Percentiles rank a stretch among this genome's conserved stretches.
These are phyloP conservation scores for Phialophora verrucosa DNA, from an alignment of 2,329 filamentous ascomycete species.

Conservation along the genomic window DNA sequence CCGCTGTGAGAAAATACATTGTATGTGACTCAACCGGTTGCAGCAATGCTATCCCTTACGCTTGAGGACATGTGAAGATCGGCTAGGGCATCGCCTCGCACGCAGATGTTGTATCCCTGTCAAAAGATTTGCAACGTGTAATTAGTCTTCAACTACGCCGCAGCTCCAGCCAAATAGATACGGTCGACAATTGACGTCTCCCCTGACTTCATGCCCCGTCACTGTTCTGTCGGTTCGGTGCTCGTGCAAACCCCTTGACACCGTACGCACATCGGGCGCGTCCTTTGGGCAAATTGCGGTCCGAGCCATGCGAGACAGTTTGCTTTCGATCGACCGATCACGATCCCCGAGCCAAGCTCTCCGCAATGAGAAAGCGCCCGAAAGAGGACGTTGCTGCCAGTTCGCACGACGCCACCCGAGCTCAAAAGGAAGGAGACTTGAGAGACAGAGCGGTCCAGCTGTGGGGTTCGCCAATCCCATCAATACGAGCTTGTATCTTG, in stretches of 20 bases:
- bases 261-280: not conserved
- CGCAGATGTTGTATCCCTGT: not conserved
- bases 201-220: not conserved
- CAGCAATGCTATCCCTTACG: not conserved
- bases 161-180: not conserved
- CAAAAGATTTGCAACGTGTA: not conserved
- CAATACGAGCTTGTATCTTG: not conserved
- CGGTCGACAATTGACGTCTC: not conserved
- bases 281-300: not conserved
- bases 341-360: conserved; percentile 2
- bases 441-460: not conserved
- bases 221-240: not conserved
- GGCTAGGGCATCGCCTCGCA: not conserved
- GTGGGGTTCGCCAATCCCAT: not conserved
- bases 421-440: conserved; percentile 7
- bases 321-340: not conserved
- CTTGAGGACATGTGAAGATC: not conserved
- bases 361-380: conserved; percentile 1
- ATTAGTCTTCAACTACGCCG: not conserved
- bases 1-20: not conserved
- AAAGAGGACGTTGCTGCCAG: conserved; percentile 14
- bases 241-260: not conserved
- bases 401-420: conserved; percentile 2
- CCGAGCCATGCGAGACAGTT: not conserved
- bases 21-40: too few relatives aligned